Base-by-base conservation (phyloP, 176 grass and related monocot species). In the Echinochloa phyllopogon region DNA sequence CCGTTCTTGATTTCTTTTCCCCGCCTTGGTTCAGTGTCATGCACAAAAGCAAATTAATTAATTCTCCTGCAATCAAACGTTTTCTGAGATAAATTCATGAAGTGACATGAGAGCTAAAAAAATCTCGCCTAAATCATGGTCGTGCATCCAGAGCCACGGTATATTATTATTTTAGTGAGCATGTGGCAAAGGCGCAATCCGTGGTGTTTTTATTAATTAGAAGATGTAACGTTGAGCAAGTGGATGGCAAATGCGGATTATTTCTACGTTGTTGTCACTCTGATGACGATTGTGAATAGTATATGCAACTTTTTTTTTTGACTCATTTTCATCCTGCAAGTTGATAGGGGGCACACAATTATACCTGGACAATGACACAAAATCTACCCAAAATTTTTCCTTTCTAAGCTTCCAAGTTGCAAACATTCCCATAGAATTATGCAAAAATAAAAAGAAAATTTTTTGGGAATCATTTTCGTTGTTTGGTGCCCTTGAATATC, bases 211-310 rank as follows among this genome's bases (percentile, higher is more conserved):
- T 55, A 81, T 69, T 68, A 41, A 81, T 69, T 68, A 41, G 33
- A 45, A 45, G 75, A 77, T 27, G 56, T 77, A 45, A 77, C 55
- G 55, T 77, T 24, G 39, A 74, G n/a, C 75, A 61, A 77, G 75
- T 77, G 39, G 74, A 21, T 27, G 10, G 13, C 18, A 58, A 56
- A 33, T 42, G 4, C 2, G 39, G 13, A 39, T 75, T 40, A 20
- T 43, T 23, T 69, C 66, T 44, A 23, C 33, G 33, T 41, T 76
- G 11, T 7, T 60, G 21, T 60, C 74, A 43, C 10, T 3, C 74
- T 58, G 52, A 59, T 42, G 37, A 58, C 51, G 73, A 39, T 12
- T 41, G 18, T 10, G 40, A 76, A 40, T 75, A 72, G 16, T 49
- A 72, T 9, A 33, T 18, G 0, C 50, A 24, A 6, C 20, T 23